phyloP scores from a whole-genome alignment of 2,329 filamentous ascomycete species.

The Hymenoscyphus albidus region DNA sequence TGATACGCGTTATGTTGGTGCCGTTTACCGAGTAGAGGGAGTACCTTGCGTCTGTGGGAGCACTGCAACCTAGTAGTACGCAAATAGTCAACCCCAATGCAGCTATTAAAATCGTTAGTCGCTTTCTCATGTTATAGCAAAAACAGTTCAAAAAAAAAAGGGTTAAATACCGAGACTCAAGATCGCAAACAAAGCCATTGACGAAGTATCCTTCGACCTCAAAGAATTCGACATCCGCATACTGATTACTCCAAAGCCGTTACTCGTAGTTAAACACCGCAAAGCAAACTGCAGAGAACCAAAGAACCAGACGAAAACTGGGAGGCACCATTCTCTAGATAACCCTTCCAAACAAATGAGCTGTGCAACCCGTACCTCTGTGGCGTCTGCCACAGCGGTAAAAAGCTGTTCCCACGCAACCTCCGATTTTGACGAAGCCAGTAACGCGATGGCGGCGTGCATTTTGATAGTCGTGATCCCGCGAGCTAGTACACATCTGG shows the following conservation, averaged over 20 bases:
- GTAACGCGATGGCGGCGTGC: neutral
- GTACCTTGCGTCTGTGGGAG: slow-evolving; percentile 4
- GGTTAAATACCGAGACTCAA: neutral
- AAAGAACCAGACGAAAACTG: neutral
- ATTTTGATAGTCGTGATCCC: neutral
- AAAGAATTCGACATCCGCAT: neutral
- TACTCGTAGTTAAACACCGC: neutral
- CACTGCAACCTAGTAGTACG: slow-evolving; percentile 7
- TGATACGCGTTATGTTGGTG: slow-evolving; percentile 7
- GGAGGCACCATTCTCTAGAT: neutral
- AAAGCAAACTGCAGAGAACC: neutral
- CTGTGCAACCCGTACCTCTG: neutral
- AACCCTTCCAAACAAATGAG: neutral
- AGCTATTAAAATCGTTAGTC: neutral
- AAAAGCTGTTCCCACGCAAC: neutral
- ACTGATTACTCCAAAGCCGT: neutral
- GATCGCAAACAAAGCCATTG: neutral
- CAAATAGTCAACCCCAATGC: neutral
- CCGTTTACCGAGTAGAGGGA: slow-evolving; percentile 4
- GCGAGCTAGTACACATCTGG: neutral
- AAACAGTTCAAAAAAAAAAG: neutral
- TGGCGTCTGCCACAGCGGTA: neutral
- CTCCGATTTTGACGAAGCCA: neutral
- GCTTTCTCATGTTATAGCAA: neutral
- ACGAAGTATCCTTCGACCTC: neutral